Evolutionary conservation across 2,329 filamentous ascomycete genomes (phyloP).

Genomic region (Xylariaceae sp.): DNA sequence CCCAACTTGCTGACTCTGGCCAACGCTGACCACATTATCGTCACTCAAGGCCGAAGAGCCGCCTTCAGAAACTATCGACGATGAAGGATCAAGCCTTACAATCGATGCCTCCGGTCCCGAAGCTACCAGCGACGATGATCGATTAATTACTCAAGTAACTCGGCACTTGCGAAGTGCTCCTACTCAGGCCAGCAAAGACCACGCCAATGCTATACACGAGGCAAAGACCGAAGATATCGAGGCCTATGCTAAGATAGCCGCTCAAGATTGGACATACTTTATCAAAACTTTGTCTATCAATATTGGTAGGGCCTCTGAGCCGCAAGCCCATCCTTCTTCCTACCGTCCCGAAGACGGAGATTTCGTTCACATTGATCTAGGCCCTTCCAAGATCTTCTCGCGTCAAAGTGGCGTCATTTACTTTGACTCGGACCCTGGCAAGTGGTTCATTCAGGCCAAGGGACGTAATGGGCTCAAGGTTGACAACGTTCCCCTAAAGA

Average conservation of each 20-base stretch:
- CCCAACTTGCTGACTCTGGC: slow-evolving; percentile 2
- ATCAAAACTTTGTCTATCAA: slow-evolving; percentile 74
- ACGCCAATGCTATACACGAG: slow-evolving; percentile 66
- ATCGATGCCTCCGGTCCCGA: slow-evolving; percentile 43
- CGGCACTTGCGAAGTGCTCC: slow-evolving; percentile 51
- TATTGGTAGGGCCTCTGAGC: slow-evolving; percentile 72
- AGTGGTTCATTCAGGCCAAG: slow-evolving; percentile 85
- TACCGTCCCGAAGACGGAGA: slow-evolving; percentile 51
- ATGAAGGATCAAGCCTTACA: slow-evolving; percentile 47
- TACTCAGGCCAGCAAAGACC: slow-evolving; percentile 63
- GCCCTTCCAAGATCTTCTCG: slow-evolving; percentile 80
- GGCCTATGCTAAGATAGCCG: slow-evolving; percentile 82
- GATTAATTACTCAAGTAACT: slow-evolving; percentile 58
- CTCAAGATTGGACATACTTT: slow-evolving; percentile 83
- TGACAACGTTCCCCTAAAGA: slow-evolving; percentile 72
- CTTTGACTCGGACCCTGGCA: slow-evolving; percentile 68
- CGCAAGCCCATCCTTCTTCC: slow-evolving; percentile 47
- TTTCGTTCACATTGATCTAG: slow-evolving; percentile 82
- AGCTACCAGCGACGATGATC: slow-evolving; percentile 53
- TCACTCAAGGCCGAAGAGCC: slow-evolving; percentile 44
- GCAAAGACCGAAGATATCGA: slow-evolving; percentile 64
- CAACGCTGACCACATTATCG: slow-evolving; percentile 14
- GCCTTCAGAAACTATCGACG: slow-evolving; percentile 49
- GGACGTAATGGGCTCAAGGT: slow-evolving; percentile 90
- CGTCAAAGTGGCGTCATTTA: slow-evolving; percentile 75